Evolutionary conservation across 2,329 filamentous ascomycete genomes (phyloP).

Genomic region (Aspergillus ochraceus): DNA sequence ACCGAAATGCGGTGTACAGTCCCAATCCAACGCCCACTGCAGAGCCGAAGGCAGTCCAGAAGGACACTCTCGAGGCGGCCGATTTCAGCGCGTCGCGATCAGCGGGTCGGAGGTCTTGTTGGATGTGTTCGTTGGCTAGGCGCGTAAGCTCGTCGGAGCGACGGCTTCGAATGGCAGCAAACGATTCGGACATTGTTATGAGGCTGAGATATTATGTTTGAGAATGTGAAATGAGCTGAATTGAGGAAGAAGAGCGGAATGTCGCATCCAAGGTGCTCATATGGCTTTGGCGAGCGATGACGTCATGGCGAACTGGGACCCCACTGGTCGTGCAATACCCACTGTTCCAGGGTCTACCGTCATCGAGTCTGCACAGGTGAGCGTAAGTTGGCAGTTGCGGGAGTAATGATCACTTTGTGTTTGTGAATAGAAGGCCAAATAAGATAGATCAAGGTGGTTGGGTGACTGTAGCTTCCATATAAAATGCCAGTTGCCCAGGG

Average conservation of each 20-base stretch:
- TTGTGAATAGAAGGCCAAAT: too few relatives aligned
- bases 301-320: not conserved
- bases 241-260: not conserved
- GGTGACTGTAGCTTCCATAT: too few relatives aligned
- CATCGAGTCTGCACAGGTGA: too few relatives aligned
- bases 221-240: not conserved
- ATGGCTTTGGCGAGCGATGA: not conserved
- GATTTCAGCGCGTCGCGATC: constrained; percentile 60
- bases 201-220: not conserved
- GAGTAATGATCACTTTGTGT: too few relatives aligned
- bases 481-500: too few relatives aligned
- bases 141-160: constrained; percentile 52
- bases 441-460: too few relatives aligned
- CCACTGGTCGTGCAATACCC: not conserved
- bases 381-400: too few relatives aligned
- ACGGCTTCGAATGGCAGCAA: constrained; percentile 49
- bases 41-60: constrained; percentile 60
- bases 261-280: not conserved
- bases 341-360: not conserved
- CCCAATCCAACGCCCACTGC: constrained; percentile 61
- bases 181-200: constrained; percentile 40
- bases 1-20: constrained; percentile 56
- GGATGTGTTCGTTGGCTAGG: constrained; percentile 59
- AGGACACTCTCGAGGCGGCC: constrained; percentile 57
- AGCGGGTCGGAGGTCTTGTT: constrained; percentile 57